Base-by-base conservation (phyloP, 805 yeast genomes). In the Ogataea nakhonphanomensis region DNA sequence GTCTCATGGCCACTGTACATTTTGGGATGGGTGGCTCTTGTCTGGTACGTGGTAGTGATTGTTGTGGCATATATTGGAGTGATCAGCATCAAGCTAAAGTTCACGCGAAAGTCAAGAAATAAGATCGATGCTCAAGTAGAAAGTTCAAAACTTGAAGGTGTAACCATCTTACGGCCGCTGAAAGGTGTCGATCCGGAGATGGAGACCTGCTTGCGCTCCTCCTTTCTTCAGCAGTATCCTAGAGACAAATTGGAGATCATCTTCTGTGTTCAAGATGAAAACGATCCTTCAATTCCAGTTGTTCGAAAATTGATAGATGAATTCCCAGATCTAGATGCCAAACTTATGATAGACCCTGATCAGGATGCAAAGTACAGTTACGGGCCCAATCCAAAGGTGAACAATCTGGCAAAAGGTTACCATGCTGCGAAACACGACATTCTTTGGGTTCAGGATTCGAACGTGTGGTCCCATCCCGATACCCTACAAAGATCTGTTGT, bases 371-470 rank as follows among this genome's bases (percentile, higher is more conserved):
- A 61, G 25, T 74, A 67, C 39, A 72, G 72, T 48, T 82, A 67
- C 53, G 95, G 95, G 2, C 93, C 95, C 5, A 88, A 88, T 53
- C 96, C 96, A 6, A 88, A 88, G 61, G 85, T 88, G 40, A 86
- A 87, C 62, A 88, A 88, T 61, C 65, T 88, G 33, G 79, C 88
- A n/a, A 84, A 84, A 58, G 96, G 95, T 5, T 86, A 81, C 55
- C 59, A 66, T 28, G 61, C 61, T 2, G 91, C 95, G 7, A 73
- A 76, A 50, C 67, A 76, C 59, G 95, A 88, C 55, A 73, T 84
- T 13, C 50, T 89, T 9, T 88, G 96, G 96, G 78, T 86, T 11
- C 71, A 85, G 65, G 96, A 88, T 62, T 79, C 90, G 21, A 88
- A 88, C 54, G 93, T 85, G 5, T 84, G 88, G 85, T 84, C 81